These are phyloP conservation scores for Cordia subcordata DNA, from an alignment of 257 asterid species.

Conservation along the genomic window DNA sequence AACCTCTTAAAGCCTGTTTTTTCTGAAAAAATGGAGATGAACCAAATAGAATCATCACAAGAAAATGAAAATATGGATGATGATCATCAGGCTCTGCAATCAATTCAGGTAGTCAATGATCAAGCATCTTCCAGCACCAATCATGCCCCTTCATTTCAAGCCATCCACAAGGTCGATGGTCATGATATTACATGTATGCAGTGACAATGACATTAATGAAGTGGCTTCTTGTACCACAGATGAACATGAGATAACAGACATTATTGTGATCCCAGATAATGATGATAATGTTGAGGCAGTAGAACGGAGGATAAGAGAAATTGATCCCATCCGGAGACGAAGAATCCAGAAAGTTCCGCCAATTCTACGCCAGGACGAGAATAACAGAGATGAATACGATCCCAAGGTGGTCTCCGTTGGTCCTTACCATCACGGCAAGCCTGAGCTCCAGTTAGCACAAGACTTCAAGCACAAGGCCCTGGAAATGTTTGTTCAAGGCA, in stretches of 20 bases:
- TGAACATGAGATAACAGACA: neutral
- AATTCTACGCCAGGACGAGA: constrained; percentile 1
- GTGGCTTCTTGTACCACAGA: neutral
- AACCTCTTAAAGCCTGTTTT: too few species aligned
- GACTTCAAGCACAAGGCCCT: constrained; percentile 11
- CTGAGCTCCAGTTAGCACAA: constrained; percentile 5
- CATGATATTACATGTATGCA: neutral
- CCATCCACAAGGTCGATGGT: neutral
- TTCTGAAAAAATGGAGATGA: neutral
- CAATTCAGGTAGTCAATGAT: too few species aligned
- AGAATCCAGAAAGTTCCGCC: constrained; percentile 1
- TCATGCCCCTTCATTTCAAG: neutral
- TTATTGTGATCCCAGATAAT: neutral
- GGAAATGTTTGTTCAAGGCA: constrained; percentile 7
- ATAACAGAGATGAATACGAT: constrained; percentile 7
- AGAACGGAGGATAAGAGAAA: neutral
- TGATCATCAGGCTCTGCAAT: too few species aligned
- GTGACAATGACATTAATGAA: neutral
- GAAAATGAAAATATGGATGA: neutral
- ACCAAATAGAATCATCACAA: neutral
- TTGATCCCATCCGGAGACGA: neutral
- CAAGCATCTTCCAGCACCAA: neutral
- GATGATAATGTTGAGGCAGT: neutral
- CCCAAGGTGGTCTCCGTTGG: constrained; percentile 18
- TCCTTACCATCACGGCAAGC: constrained; percentile 16